These are phyloP conservation scores for Laguncularia racemosa DNA, from an alignment of 345 rosid genomes.

Conservation along the genomic window DNA sequence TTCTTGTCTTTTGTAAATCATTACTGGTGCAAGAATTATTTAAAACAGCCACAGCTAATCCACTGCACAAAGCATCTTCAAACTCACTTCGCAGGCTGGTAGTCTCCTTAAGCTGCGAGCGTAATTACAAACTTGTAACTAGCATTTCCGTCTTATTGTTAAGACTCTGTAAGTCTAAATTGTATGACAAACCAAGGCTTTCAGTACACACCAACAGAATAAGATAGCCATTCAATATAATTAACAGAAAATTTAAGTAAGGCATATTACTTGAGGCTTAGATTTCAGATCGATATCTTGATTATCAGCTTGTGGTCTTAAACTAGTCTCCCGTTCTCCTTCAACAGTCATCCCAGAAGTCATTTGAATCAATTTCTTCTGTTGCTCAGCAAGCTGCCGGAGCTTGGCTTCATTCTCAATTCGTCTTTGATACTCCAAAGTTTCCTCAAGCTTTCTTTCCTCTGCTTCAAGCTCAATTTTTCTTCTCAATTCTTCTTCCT, in stretches of 20 bases:
- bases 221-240: neutral
- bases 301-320: constrained; percentile 26
- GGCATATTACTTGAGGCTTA: constrained; percentile 1
- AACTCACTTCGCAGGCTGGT: constrained; percentile 12
- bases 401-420: constrained; percentile 88
- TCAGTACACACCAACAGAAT: neutral
- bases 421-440: constrained; percentile 76
- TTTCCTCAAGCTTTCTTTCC: constrained; percentile 84
- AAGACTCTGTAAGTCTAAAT: too few species aligned
- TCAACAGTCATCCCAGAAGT: constrained; percentile 27
- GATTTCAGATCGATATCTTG: constrained; percentile 13
- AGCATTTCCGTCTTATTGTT: neutral
- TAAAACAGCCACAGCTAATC: constrained; percentile 20
- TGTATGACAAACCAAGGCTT: too few species aligned
- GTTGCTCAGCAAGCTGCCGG: constrained; percentile 82
- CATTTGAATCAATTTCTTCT: constrained; percentile 38
- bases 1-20: constrained; percentile 15
- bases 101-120: constrained; percentile 3
- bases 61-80: constrained; percentile 16
- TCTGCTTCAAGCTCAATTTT: constrained; percentile 79
- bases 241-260: too few species aligned
- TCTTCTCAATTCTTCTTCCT: constrained; percentile 69
- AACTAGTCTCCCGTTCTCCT: constrained; percentile 19
- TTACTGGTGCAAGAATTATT: constrained; percentile 15
- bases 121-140: neutral